Evolutionary conservation across 768 basidiomycete genomes (phyloP).

Genomic region (Tephrocybe sp.): DNA sequence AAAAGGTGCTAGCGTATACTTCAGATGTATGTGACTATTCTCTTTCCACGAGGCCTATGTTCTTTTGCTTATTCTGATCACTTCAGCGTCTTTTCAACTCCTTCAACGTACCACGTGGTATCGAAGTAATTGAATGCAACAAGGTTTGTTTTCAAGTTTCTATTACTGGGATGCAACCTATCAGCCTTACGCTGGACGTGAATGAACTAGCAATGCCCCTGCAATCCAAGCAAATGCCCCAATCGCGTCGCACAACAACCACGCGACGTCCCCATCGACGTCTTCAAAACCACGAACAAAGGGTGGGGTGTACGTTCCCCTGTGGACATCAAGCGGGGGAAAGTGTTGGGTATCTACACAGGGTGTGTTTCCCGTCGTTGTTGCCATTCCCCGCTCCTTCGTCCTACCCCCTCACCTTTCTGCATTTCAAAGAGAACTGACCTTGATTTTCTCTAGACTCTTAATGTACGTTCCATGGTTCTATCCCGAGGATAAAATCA

Average conservation of each 20-base stretch:
- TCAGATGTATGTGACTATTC: slow-evolving; percentile 27
- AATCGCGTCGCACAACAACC: slow-evolving; percentile 65
- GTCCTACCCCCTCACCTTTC: too few species aligned
- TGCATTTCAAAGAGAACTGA: too few species aligned
- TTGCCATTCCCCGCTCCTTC: too few species aligned
- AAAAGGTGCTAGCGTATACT: slow-evolving; percentile 42
- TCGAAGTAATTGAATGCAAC: slow-evolving; percentile 67
- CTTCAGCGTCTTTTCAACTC: slow-evolving; percentile 47
- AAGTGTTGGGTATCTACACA: slow-evolving; percentile 65
- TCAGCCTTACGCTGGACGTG: not conserved
- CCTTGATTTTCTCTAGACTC: slow-evolving; percentile 28
- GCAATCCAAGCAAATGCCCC: slow-evolving; percentile 36
- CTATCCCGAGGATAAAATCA: not conserved
- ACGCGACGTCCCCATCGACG: slow-evolving; percentile 53
- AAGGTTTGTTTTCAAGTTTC: slow-evolving; percentile 33
- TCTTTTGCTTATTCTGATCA: not conserved
- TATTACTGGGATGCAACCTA: too few species aligned
- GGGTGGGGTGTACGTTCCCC: slow-evolving; percentile 69
- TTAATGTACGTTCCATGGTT: slow-evolving; percentile 38
- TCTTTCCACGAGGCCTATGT: not conserved
- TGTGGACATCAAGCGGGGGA: slow-evolving; percentile 42
- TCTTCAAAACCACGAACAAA: slow-evolving; percentile 59
- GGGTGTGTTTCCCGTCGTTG: slow-evolving; percentile 47
- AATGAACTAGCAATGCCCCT: slow-evolving; percentile 40
- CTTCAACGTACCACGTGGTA: slow-evolving; percentile 39